phyloP scores from a whole-genome alignment of 1,284 basidiomycete genomes.

The Meira nashicola region DNA sequence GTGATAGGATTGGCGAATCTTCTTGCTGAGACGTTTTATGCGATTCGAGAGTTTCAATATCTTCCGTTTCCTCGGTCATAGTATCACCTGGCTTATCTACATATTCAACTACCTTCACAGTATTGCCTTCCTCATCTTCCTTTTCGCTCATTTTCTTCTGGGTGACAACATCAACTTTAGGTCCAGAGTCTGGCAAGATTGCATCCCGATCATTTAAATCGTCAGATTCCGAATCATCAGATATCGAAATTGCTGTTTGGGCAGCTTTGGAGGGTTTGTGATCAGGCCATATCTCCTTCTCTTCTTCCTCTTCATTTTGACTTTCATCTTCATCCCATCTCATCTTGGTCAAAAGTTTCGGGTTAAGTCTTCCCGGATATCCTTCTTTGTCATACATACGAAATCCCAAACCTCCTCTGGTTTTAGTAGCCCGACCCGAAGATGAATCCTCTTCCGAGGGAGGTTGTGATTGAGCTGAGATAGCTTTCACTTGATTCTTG shows the following conservation, averaged over 20 bases:
- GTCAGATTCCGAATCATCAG: no score
- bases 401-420: conserved; percentile 11
- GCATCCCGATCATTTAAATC: no score
- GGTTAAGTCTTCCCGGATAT: conserved; percentile 12
- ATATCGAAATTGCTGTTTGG: no score
- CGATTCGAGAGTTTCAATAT: no score
- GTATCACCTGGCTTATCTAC: background rate
- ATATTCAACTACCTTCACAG: background rate
- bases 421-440: conserved; percentile 1
- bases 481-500: background rate
- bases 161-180: background rate
- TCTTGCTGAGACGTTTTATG: no score
- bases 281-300: background rate
- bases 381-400: conserved; percentile 10
- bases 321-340: conserved; percentile 7
- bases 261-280: no score
- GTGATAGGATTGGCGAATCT: no score
- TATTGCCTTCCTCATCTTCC: background rate
- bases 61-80: background rate
- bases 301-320: background rate
- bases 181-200: background rate
- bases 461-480: background rate
- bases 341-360: conserved; percentile 9
- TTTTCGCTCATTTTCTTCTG: background rate
- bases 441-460: no score